Evolutionary conservation across 441 rosid genomes (phyloP).

Genomic region (Erodium trifolium): DNA sequence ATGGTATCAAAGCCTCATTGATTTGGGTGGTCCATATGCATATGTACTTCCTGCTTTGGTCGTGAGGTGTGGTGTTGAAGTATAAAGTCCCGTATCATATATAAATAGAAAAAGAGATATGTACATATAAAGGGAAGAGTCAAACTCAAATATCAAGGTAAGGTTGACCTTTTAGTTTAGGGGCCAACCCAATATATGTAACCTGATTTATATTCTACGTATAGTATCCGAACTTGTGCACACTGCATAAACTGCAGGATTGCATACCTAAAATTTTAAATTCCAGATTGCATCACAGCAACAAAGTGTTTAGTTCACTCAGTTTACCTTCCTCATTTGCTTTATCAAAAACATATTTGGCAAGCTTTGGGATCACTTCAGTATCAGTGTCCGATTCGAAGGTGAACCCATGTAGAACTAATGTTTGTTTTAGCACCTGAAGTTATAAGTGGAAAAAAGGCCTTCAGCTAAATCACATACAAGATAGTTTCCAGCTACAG

Average conservation of each 20-base stretch:
- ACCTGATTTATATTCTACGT: no score
- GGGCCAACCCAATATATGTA: no score
- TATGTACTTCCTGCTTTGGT: no score
- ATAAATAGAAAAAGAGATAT: no score
- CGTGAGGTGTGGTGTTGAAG: not conserved
- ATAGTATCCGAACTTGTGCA: not conserved
- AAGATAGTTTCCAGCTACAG: conserved; percentile 3
- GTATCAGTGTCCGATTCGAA: conserved; percentile 91
- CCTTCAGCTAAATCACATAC: conserved; percentile 8
- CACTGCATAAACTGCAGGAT: not conserved
- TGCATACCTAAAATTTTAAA: not conserved
- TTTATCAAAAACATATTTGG: conserved; percentile 79
- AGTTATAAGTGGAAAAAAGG: conserved; percentile 1
- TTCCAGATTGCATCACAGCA: not conserved
- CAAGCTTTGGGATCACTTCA: conserved; percentile 93
- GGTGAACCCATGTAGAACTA: conserved; percentile 72
- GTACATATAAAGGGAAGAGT: no score
- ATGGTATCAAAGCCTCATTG: no score
- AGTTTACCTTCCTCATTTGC: conserved; percentile 66
- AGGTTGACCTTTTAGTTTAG: no score
- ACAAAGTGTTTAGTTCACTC: not conserved
- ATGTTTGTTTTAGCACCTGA: conserved; percentile 70
- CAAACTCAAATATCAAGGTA: no score
- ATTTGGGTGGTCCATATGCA: no score
- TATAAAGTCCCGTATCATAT: not conserved